These are phyloP conservation scores for Diplodia seriata DNA, from an alignment of 2,329 filamentous ascomycete genomes.

Conservation along the genomic window DNA sequence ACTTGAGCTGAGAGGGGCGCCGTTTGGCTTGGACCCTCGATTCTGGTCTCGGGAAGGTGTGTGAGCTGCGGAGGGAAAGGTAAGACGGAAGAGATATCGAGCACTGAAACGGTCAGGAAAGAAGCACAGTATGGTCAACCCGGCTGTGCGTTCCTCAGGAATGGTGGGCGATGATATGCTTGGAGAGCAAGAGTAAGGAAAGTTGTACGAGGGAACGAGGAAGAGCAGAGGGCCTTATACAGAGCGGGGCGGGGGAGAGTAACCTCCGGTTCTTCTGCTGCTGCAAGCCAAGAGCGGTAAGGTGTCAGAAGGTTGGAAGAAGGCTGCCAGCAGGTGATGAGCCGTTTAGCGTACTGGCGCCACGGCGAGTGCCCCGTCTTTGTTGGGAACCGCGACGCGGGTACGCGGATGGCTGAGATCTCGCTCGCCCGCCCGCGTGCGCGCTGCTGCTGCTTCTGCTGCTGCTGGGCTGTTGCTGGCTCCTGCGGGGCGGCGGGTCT, in stretches of 20 bases:
- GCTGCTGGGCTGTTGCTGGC: neutral
- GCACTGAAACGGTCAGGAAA: neutral
- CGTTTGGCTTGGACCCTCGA: neutral
- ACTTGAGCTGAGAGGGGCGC: neutral
- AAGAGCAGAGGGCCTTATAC: slow-evolving; percentile 22
- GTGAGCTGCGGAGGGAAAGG: neutral
- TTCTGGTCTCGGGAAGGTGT: slow-evolving; percentile 15
- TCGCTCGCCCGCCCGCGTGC: slow-evolving; percentile 6
- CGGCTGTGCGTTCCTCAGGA: neutral
- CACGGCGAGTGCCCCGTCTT: slow-evolving; percentile 21
- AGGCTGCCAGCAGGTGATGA: slow-evolving; percentile 16
- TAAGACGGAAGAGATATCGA: neutral
- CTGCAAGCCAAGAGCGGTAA: slow-evolving; percentile 3
- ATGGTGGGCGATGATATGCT: neutral
- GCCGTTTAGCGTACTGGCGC: slow-evolving; percentile 28
- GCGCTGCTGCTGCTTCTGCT: neutral
- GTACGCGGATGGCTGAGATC: slow-evolving; percentile 28
- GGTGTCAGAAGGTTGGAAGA: slow-evolving; percentile 3
- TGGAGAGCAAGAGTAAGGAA: neutral
- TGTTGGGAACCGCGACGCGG: slow-evolving; percentile 15
- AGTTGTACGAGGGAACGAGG: slow-evolving; percentile 4
- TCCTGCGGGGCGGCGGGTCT: slow-evolving; percentile 27
- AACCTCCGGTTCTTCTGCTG: neutral
- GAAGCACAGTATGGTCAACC: neutral
- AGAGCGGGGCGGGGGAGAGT: neutral